Base-by-base conservation (phyloP, 306 rosid genomes). In the Dryas drummondii region DNA sequence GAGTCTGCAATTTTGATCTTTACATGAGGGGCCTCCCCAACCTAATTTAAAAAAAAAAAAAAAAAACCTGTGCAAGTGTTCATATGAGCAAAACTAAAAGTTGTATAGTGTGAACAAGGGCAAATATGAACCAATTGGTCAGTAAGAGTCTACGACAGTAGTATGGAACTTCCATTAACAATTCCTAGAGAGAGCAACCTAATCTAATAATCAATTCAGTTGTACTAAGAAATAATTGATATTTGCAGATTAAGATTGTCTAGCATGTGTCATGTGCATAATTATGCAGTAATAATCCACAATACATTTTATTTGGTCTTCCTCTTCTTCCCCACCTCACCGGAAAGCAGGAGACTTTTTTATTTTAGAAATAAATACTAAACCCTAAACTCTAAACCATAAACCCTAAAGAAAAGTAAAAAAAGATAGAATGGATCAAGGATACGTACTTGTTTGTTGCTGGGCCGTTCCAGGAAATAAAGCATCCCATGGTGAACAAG, bases 381-480 rank as follows among this genome's bases (percentile, higher is more conserved):
- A 32, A 32, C 22, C 22, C 22, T 32, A 32, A 32, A 32, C 37
- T 1, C 37, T 32, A 32, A 32, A 32, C 37, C 37, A 2, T 32
- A 32, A 32, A 32, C 37, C 37, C 37, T 32, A 1, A 32, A 32
- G 42, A 5, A 12, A 4, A 61, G 6, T 27, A n/a, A 32, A 32
- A 32, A 32, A 32, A 32, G 51, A 52, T 32, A 22, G 6, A 72
- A 42, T 6, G n/a, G 44, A 11, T 45, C 2, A 63, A 44, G 71
- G 58, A 62, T 59, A 72, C 88, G 0, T 86, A 90, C 94, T 88
- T 85, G 90, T 92, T 90, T 64, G 94, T 87, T 27, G 94, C 94
- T 5, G 91, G 76, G 72, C 42, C 88, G 78, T 86, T 87, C 91
- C 96, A 92, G 46, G 93, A 78, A 12, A 76, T 81, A 68, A 45